Conservation (phyloP, 2,329 filamentous ascomycete genomes). For the Parafenestella ontariensis region DNA sequence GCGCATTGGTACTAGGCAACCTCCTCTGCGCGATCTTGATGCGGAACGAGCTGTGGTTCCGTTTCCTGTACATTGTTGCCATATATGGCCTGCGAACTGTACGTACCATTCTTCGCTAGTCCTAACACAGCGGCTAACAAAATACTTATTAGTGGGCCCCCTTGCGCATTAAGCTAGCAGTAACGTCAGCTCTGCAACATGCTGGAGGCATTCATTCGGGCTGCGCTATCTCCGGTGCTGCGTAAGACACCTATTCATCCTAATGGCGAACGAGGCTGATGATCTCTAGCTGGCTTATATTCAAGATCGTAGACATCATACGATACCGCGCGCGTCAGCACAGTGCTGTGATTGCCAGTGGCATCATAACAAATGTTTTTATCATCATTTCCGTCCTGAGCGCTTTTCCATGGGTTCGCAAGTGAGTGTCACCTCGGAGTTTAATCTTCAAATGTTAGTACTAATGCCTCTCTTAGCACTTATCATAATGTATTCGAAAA, state of each 20-base stretch:
- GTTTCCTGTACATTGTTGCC: slow-evolving; percentile 39
- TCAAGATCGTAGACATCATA: slow-evolving; percentile 46
- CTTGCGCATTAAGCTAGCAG: slow-evolving; percentile 36
- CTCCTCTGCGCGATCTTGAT: slow-evolving; percentile 41
- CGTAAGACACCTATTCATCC: slow-evolving; percentile 21
- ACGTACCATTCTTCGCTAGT: slow-evolving; percentile 3
- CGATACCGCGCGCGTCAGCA: slow-evolving; percentile 42
- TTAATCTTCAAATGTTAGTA: slow-evolving; percentile 18
- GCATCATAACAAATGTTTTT: slow-evolving; percentile 43
- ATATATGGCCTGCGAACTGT: slow-evolving; percentile 42
- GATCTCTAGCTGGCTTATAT: slow-evolving; percentile 40
- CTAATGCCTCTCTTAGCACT: slow-evolving; percentile 31
- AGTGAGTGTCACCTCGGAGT: slow-evolving; percentile 30
- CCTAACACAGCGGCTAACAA: slow-evolving; percentile 5
- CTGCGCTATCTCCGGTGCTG: slow-evolving; percentile 44
- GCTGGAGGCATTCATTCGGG: slow-evolving; percentile 46
- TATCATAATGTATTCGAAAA: slow-evolving; percentile 48
- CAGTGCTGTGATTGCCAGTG: slow-evolving; percentile 39
- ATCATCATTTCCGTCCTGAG: slow-evolving; percentile 47
- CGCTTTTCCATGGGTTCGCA: slow-evolving; percentile 47
- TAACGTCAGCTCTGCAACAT: slow-evolving; percentile 43
- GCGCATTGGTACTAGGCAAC: slow-evolving; percentile 43
- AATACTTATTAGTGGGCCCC: slow-evolving; percentile 39
- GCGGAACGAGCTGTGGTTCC: slow-evolving; percentile 44
- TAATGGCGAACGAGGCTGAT: slow-evolving; percentile 10